Evolutionary conservation across 2,329 filamentous ascomycete genomes (phyloP).

Genomic region (Escovopsis weberi): DNA sequence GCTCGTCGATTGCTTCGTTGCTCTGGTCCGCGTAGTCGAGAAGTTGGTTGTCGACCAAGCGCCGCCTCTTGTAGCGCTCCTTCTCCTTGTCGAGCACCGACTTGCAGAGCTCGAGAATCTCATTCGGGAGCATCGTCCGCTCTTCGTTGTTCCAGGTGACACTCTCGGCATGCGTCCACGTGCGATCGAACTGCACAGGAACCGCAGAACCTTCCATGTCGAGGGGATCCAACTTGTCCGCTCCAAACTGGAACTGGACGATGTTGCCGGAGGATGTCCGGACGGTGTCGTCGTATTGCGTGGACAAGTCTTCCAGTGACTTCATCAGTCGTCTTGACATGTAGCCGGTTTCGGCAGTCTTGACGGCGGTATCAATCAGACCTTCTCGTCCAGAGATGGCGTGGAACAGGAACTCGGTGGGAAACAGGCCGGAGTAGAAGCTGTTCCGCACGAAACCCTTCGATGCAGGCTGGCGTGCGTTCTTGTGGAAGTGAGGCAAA

Average conservation of each 20-base stretch:
- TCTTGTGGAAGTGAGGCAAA: slow-evolving; percentile 89
- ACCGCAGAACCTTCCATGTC: slow-evolving; percentile 94
- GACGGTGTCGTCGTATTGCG: slow-evolving; percentile 87
- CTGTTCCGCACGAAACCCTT: slow-evolving; percentile 97
- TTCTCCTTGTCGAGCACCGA: slow-evolving; percentile 55
- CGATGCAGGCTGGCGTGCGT: slow-evolving; percentile 76
- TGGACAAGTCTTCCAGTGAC: slow-evolving; percentile 85
- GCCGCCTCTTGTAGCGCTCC: slow-evolving; percentile 44
- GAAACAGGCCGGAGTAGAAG: slow-evolving; percentile 84
- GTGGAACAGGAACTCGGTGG: slow-evolving; percentile 94
- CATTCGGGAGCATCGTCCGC: slow-evolving; percentile 53
- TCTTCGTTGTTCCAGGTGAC: slow-evolving; percentile 70
- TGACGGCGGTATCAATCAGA: slow-evolving; percentile 95
- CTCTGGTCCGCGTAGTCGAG: slow-evolving; percentile 57
- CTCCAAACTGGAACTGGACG: slow-evolving; percentile 95
- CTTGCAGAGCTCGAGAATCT: slow-evolving; percentile 56
- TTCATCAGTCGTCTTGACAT: slow-evolving; percentile 99
- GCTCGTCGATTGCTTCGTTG: slow-evolving; percentile 57
- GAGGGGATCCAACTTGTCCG: slow-evolving; percentile 86
- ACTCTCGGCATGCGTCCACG: slow-evolving; percentile 68
- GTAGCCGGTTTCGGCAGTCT: slow-evolving; percentile 96
- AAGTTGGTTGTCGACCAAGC: slow-evolving; percentile 44
- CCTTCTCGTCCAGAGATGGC: slow-evolving; percentile 97
- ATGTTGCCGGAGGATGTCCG: slow-evolving; percentile 78
- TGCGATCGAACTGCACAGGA: slow-evolving; percentile 83